Conservation (phyloP, 331 rosid genomes). For the Phaseolus coccineus region DNA sequence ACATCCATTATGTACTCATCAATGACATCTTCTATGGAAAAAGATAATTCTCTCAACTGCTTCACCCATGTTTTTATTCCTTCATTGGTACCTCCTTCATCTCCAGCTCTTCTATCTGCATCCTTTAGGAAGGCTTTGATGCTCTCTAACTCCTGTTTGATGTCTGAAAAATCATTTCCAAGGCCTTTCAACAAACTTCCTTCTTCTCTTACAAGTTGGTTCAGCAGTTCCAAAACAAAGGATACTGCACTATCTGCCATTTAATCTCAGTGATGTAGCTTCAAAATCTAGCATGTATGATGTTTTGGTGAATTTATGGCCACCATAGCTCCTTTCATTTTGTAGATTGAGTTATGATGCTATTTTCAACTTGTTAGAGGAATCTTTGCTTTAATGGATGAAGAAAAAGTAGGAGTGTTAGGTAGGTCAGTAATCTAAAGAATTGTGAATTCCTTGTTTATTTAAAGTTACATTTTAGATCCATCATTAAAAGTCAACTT, state of each 20-base stretch:
- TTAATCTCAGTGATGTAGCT: background rate
- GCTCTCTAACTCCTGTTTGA: conserved; percentile 42
- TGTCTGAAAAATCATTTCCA: conserved; percentile 23
- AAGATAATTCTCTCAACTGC: conserved; percentile 44
- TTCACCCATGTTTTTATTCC: conserved; percentile 46
- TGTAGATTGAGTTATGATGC: background rate
- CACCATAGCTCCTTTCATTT: too few species aligned
- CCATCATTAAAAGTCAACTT: too few species aligned
- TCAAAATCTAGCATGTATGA: background rate
- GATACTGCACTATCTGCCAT: background rate
- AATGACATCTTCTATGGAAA: conserved; percentile 50
- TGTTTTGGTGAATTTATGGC: background rate
- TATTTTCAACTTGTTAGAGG: background rate
- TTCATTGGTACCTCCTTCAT: conserved; percentile 8
- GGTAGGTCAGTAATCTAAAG: too few species aligned
- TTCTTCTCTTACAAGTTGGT: conserved; percentile 17
- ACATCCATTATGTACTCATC: conserved; percentile 39
- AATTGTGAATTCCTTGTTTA: too few species aligned
- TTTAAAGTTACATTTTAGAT: too few species aligned
- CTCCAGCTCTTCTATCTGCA: conserved; percentile 33
- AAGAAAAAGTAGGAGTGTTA: background rate
- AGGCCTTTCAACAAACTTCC: conserved; percentile 31
- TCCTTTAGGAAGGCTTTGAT: conserved; percentile 42
- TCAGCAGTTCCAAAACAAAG: background rate
- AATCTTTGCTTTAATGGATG: background rate